phyloP scores from a whole-genome alignment of 2,329 filamentous ascomycete species.

The Calonectria ilicicola region DNA sequence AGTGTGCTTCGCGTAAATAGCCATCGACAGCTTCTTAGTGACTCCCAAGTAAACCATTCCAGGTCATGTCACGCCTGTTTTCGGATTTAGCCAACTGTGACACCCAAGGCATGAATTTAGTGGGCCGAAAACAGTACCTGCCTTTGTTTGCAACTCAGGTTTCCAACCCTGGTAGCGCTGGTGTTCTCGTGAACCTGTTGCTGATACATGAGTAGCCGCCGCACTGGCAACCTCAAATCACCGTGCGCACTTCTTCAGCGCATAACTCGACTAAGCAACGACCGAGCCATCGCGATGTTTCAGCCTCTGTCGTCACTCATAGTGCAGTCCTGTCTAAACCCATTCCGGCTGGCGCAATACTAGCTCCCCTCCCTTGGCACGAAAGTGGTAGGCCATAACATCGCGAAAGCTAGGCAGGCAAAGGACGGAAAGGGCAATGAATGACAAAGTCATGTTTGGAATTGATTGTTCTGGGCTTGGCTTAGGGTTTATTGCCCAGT shows the following conservation, averaged over 20 bases:
- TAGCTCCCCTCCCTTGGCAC: background rate
- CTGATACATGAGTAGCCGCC: background rate
- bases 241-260: background rate
- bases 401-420: background rate
- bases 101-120: background rate
- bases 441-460: too few relatives aligned
- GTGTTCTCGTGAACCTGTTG: background rate
- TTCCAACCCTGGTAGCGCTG: background rate
- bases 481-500: too few relatives aligned
- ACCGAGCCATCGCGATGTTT: background rate
- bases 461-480: too few relatives aligned
- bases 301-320: background rate
- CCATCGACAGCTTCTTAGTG: slow-evolving; percentile 8
- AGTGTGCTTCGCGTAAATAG: background rate
- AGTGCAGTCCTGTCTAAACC: background rate
- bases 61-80: background rate
- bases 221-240: background rate
- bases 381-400: background rate
- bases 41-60: too few relatives aligned
- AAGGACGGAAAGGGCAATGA: background rate
- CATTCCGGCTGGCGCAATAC: background rate
- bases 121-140: background rate
- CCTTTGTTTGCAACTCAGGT: background rate
- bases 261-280: slow-evolving; percentile 1
- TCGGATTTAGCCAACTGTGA: background rate